phyloP scores from a whole-genome alignment of 768 basidiomycete genomes.

The Boletus rubropictus region DNA sequence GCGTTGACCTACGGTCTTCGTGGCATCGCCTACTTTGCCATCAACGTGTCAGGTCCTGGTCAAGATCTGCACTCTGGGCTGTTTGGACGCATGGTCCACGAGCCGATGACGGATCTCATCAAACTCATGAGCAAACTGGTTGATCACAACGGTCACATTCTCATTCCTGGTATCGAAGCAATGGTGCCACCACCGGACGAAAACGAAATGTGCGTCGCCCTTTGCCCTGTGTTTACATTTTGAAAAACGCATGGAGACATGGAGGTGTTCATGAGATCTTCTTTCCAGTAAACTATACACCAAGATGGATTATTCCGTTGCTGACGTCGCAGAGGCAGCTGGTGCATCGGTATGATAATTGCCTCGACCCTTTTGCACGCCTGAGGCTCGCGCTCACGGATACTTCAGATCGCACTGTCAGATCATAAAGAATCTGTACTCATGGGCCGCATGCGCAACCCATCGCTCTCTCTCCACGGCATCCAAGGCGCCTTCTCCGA shows the following conservation, averaged over 20 bases:
- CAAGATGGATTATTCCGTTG: slow-evolving; percentile 61
- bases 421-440: slow-evolving; percentile 72
- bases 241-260: background rate
- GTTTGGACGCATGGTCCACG: slow-evolving; percentile 76
- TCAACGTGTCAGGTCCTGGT: slow-evolving; percentile 76
- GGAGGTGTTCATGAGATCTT: background rate
- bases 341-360: slow-evolving; percentile 46
- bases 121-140: slow-evolving; percentile 82
- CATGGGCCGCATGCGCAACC: slow-evolving; percentile 92
- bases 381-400: background rate
- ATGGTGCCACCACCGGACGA: slow-evolving; percentile 70
- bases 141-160: slow-evolving; percentile 68
- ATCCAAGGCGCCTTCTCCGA: slow-evolving; percentile 93
- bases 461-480: slow-evolving; percentile 87
- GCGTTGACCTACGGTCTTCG: slow-evolving; percentile 84
- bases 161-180: slow-evolving; percentile 84
- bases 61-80: slow-evolving; percentile 88
- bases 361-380: background rate
- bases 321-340: slow-evolving; percentile 70
- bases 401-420: slow-evolving; percentile 53
- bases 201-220: slow-evolving; percentile 54
- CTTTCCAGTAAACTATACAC: slow-evolving; percentile 58
- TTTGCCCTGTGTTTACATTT: background rate
- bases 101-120: slow-evolving; percentile 93
- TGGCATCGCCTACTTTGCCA: slow-evolving; percentile 81